Conservation (phyloP, 371 early-diverging fungal genomes). For the Coemansia sp. region DNA sequence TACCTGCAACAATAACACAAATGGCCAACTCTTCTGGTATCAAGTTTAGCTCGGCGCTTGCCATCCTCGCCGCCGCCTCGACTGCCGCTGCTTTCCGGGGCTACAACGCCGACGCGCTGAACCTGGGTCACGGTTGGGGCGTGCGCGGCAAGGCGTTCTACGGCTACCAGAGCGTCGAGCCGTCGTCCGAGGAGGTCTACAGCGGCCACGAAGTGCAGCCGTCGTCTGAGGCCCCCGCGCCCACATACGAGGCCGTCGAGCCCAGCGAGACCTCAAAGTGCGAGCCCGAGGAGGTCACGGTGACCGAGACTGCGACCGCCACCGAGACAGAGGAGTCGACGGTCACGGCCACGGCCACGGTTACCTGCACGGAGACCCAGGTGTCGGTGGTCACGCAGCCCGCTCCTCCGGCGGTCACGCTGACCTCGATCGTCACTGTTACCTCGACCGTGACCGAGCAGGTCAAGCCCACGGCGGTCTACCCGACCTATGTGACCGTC, state of each 20-base stretch:
- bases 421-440: conserved; percentile 26
- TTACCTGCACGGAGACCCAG: conserved; percentile 6
- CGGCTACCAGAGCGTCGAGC: conserved; percentile 13
- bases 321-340: conserved; percentile 5
- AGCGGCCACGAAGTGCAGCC: conserved; percentile 23
- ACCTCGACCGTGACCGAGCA: conserved; percentile 15
- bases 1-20: not conserved
- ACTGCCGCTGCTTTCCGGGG: not conserved
- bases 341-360: conserved; percentile 9
- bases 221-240: conserved; percentile 9
- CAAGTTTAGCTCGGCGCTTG: conserved; percentile 27
- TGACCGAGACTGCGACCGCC: conserved; percentile 14
- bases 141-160: conserved; percentile 20
- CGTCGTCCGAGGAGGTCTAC: conserved; percentile 27
- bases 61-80: conserved; percentile 13
- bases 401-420: conserved; percentile 22
- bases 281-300: conserved; percentile 13
- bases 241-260: conserved; percentile 28
- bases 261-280: conserved; percentile 16
- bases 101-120: not conserved
- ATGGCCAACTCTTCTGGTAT: conserved; percentile 15
- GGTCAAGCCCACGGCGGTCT: conserved; percentile 14
- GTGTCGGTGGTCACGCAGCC: conserved; percentile 10
- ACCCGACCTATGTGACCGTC: not conserved
- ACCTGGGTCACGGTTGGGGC: conserved; percentile 1